Percentiles rank a stretch among this genome's conserved stretches.
These are phyloP conservation scores for Fraxinus dipetala DNA, from an alignment of 305 asterid genomes.

Conservation along the genomic window DNA sequence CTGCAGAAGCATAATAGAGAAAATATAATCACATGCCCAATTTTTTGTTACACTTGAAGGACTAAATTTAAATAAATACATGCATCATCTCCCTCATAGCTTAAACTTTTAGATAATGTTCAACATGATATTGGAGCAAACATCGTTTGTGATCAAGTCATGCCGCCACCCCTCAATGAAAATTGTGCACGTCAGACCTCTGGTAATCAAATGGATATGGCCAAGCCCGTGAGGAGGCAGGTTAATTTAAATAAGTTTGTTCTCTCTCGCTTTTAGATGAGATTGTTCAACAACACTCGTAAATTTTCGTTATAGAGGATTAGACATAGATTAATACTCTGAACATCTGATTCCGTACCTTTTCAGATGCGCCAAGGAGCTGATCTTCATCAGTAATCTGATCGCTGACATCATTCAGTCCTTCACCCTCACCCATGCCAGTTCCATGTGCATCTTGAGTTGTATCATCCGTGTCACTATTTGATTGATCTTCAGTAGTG, in stretches of 20 bases:
- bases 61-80: background rate
- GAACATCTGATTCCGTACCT: constrained; percentile 39
- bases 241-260: background rate
- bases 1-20: constrained; percentile 40
- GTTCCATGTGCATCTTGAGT: constrained; percentile 80
- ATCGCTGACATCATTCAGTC: constrained; percentile 80
- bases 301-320: constrained; percentile 1
- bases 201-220: background rate
- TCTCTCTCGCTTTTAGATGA: background rate
- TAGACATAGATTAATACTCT: constrained; percentile 6
- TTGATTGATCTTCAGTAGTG: constrained; percentile 50
- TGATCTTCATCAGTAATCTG: constrained; percentile 92
- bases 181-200: background rate
- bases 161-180: background rate
- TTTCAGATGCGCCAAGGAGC: constrained; percentile 67
- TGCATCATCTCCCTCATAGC: background rate
- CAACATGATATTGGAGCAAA: background rate
- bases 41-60: background rate
- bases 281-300: background rate
- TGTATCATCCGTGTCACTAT: constrained; percentile 37
- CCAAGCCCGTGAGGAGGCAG: background rate
- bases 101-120: background rate
- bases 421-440: constrained; percentile 95
- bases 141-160: background rate
- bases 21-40: background rate